phyloP scores from a whole-genome alignment of 345 rosid species.

The Linum trigynum region DNA sequence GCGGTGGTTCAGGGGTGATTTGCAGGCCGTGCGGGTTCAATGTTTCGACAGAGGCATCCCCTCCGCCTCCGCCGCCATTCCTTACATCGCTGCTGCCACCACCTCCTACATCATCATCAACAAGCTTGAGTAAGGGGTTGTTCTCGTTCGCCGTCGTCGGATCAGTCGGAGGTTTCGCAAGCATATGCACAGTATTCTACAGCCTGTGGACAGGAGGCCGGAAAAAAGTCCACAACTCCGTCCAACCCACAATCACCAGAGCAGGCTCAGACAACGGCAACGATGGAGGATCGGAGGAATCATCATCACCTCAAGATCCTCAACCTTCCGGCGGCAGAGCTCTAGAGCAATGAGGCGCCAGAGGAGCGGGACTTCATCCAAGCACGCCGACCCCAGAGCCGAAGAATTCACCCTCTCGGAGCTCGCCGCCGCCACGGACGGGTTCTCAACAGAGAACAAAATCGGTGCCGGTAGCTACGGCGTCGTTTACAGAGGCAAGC shows the following conservation, averaged over 20 bases:
- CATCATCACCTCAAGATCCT: conserved; percentile 38
- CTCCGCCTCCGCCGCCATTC: not conserved
- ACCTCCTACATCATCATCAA: conserved; percentile 22
- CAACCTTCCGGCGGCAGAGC: conserved; percentile 63
- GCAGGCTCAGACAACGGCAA: conserved; percentile 34
- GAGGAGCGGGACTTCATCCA: conserved; percentile 88
- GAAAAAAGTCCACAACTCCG: conserved; percentile 84
- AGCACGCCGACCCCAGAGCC: conserved; percentile 54
- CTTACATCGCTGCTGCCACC: conserved; percentile 4
- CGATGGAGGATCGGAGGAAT: conserved; percentile 15
- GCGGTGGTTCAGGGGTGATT: conserved; percentile 46
- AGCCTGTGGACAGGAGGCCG: conserved; percentile 74
- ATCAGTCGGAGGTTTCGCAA: conserved; percentile 51
- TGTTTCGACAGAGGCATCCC: conserved; percentile 9
- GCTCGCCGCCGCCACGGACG: conserved; percentile 66
- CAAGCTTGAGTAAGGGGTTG: conserved; percentile 51
- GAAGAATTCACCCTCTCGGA: conserved; percentile 63
- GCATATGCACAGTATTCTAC: conserved; percentile 50
- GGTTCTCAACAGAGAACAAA: conserved; percentile 67
- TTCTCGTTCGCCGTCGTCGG: conserved; percentile 70
- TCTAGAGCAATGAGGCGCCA: conserved; percentile 77
- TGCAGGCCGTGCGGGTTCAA: conserved; percentile 33
- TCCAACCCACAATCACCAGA: conserved; percentile 79
- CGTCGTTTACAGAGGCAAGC: conserved; percentile 64
- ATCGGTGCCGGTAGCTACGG: conserved; percentile 92